Evolutionary conservation across 805 yeast genomes (phyloP), one percentile per base, ranked within the genome.

Genomic region (Spathaspora hagerdaliae): DNA sequence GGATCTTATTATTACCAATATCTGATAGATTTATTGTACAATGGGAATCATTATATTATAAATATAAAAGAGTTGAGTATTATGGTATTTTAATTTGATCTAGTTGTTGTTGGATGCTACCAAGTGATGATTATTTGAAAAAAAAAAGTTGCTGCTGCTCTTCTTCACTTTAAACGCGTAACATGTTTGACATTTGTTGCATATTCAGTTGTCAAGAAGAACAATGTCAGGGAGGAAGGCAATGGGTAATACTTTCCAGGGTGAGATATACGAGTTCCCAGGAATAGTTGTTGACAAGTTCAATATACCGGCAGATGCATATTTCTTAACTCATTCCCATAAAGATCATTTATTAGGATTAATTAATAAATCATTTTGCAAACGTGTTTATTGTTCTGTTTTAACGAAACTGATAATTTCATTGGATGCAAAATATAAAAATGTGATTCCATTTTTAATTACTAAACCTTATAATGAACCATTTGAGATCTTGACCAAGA

Each of bases 21-120:
- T 73, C 83, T 4, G 86, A 89, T 59, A 70, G 91, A 19, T 86
- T 94, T 49, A 57, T 94, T 1, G 98, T 94, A 7, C 99, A 94
- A 61, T 94, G 99, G 99, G 79, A 78, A 27, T 71, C 73, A 27
- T 68, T 94, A 45, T 71, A 75, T 7, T 50, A 57, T 15, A 57
- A 61, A 44, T 82, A 81, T 55, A 70, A 71, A 14, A 64, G 87
- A 45, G 79, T 88, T 1, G 96, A 87, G 56, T 89, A 79, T 59
- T 73, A 79, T 56, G 97, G 97, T 0, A 75, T 89, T 7, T 67
- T 92, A 39, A 89, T 88, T 0, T 88, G 61, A 29, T 27, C n/a
- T n/a, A 31, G 33, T 13, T 24, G 37, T 35, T 19, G 24, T 19
- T 19, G 24, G 24, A 19, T 19, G 24, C 24, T 19, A 19, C 24